These are phyloP conservation scores for Sarcocystis neurona DNA, from an alignment of 169 alveolate species.

Conservation along the genomic window DNA sequence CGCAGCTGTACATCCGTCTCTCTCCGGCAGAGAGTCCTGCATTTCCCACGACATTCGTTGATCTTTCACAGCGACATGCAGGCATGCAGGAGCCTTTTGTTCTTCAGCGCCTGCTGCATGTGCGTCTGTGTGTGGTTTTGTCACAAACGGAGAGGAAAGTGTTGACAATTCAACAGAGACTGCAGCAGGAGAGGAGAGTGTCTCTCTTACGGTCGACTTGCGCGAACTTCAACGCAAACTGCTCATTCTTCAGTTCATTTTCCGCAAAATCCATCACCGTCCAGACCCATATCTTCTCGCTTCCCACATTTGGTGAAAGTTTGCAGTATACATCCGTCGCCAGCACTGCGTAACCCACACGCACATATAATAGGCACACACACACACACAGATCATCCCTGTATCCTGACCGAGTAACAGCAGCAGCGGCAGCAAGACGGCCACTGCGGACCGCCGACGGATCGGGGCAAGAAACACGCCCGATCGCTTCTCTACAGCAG, in stretches of 20 bases:
- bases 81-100: too few relatives aligned
- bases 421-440: background rate
- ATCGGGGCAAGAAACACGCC: background rate
- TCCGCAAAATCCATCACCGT: slow-evolving; percentile 94
- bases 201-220: slow-evolving; percentile 79
- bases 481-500: background rate
- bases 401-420: background rate
- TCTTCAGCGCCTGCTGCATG: too few relatives aligned
- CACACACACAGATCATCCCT: background rate
- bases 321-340: slow-evolving; percentile 88
- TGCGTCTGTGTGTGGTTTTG: too few relatives aligned
- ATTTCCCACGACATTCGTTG: too few relatives aligned
- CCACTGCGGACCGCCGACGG: background rate
- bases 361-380: slow-evolving; percentile 41
- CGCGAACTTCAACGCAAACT: slow-evolving; percentile 92
- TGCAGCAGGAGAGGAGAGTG: background rate
- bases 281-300: slow-evolving; percentile 97
- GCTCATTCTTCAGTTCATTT: slow-evolving; percentile 89
- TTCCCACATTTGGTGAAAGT: slow-evolving; percentile 94
- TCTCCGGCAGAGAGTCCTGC: too few relatives aligned
- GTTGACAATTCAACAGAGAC: too few relatives aligned
- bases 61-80: too few relatives aligned
- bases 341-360: slow-evolving; percentile 62
- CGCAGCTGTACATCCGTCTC: too few relatives aligned
- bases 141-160: too few relatives aligned